A percentile compares a stretch with the other conserved stretches of the same genome.
Evolutionary conservation across 306 rosid species (phyloP).

Genomic region (Cucurbita moschata): DNA sequence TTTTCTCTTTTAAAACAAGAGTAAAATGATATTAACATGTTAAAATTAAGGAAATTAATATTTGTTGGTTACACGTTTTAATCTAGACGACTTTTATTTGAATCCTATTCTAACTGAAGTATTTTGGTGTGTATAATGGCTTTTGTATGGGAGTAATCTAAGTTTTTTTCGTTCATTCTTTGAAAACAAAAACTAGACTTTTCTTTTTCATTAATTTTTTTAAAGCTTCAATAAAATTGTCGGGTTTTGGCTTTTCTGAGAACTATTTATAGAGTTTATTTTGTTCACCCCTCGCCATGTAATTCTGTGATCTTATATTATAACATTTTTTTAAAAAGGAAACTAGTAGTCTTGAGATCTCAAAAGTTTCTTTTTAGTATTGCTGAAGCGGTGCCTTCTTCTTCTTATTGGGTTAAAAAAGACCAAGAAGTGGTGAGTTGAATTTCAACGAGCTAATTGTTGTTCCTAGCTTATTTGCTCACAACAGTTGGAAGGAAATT

Average conservation of each 20-base stretch:
- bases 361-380: too few relatives aligned
- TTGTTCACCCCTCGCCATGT: not conserved
- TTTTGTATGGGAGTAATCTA: not conserved
- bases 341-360: not conserved
- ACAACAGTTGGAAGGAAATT: not conserved
- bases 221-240: not conserved
- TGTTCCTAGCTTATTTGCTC: not conserved
- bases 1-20: not conserved
- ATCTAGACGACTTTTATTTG: not conserved
- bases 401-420: too few relatives aligned
- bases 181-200: not conserved
- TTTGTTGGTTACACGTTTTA: not conserved
- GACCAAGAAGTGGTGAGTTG: not conserved
- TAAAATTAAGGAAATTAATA: not conserved
- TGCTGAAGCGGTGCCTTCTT: too few relatives aligned
- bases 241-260: not conserved
- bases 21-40: not conserved
- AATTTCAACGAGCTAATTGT: not conserved
- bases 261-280: not conserved
- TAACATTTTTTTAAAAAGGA: not conserved
- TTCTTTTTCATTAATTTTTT: not conserved
- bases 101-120: not conserved
- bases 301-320: not conserved
- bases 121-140: not conserved
- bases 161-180: not conserved